Base-by-base conservation (phyloP, 2,329 filamentous ascomycete species). In the Colletotrichum musae region DNA sequence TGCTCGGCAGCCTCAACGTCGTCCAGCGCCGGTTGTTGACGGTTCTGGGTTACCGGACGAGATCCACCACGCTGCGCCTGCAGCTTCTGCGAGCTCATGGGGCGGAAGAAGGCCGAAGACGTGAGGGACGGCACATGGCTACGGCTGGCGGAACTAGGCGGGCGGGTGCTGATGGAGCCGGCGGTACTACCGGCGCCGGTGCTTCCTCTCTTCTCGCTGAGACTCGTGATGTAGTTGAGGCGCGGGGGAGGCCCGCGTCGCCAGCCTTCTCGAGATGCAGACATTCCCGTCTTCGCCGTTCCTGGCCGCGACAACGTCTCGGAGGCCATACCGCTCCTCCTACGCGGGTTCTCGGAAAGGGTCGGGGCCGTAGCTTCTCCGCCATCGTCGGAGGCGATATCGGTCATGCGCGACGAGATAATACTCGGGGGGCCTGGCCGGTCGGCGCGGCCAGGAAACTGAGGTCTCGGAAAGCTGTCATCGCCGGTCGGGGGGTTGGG, bases 71-170 rank as follows among this genome's bases (percentile, higher is more conserved):
- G 88, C 81, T 98, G 96, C 63, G 94, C 94, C 81, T 98, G 95
- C 58, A 98, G 85, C 78, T 94, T 92, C 79, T 97, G 94, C 26
- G 95, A 97, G 82, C 95, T 98, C 94, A 99, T 97, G 47, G 96
- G 96, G 24, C 92, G 92, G 78, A 97, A 97, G 83, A 99, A 98
- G 62, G 94, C 95, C 76, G 95, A 93, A 16, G 94, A 94, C 3
- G 94, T 92, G 61, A 99, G 84, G 2, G 93, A 94, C 1, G 96
- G 95, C 21, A 97, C 94, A 84, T 99, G 96, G 50, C 93, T 96
- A 76, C 92, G 89, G 77, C 92, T 94, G 53, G 92, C 86, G 50
- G 93, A 87, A 73, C 91, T 95, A 79, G 69, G 70, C 13, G 71
- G 71, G 7, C 71, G 61, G 58, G 84, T 81, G 43, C 84, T 81